Conservation (phyloP, 768 basidiomycete species). For the Hygrophorus russula region DNA sequence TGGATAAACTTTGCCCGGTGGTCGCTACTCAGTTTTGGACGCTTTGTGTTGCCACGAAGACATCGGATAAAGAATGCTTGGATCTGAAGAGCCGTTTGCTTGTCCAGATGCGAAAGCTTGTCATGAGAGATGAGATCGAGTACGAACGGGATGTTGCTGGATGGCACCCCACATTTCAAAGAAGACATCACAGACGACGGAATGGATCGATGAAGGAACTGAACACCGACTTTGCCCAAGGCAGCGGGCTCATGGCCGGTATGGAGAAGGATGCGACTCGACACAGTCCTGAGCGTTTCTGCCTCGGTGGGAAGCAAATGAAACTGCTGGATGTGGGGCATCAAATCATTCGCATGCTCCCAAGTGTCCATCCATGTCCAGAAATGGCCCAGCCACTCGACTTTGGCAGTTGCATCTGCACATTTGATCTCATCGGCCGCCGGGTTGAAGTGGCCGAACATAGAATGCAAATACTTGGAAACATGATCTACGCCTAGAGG, state of each 20-base stretch:
- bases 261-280: neutral
- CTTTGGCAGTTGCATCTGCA: neutral
- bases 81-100: neutral
- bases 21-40: neutral
- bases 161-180: neutral
- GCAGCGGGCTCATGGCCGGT: conserved; percentile 10
- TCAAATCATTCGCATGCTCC: conserved; percentile 12
- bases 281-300: conserved; percentile 4
- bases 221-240: conserved; percentile 11
- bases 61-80: neutral
- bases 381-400: conserved; percentile 25
- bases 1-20: neutral
- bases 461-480: conserved; percentile 15
- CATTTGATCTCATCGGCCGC: neutral
- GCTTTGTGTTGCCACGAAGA: neutral
- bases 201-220: conserved; percentile 8
- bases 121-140: conserved; percentile 15
- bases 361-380: conserved; percentile 31
- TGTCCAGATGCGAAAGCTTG: neutral
- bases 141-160: conserved; percentile 17
- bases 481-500: conserved; percentile 16
- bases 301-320: conserved; percentile 20
- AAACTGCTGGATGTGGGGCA: conserved; percentile 12
- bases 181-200: neutral
- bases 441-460: conserved; percentile 9